Base-by-base conservation (phyloP, 2,329 filamentous ascomycete genomes). In the Fusarium irregulare region DNA sequence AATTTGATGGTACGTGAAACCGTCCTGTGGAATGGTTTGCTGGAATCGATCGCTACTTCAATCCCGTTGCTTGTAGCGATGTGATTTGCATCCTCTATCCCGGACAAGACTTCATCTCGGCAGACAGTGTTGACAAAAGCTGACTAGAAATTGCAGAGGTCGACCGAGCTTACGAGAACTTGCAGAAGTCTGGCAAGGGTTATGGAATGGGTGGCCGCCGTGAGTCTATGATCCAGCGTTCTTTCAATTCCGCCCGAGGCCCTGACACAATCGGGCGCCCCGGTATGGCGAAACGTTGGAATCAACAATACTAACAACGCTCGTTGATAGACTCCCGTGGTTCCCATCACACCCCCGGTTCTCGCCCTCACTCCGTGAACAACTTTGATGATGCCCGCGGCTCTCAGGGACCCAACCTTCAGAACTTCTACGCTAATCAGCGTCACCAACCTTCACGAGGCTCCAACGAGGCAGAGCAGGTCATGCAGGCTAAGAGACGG, bases 401-500 rank as follows among this genome's bases (percentile, higher is more conserved):
- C 60, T 78, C 92, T 66, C 88, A 92, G 70, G 91, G 92, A 78
- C 89, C 92, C 72, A 81, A 96, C 80, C 87, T 96, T 64, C 95
- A 98, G 82, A 95, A 92, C 80, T 98, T 95, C 82, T 98, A 98
- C 83, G 93, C 94, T 78, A 90, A 90, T 76, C 96, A 98, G 84
- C 92, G 95, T 79, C 96, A 97, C 83, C 93, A 95, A 83, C 89
- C 88, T 86, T 85, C 93, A 86, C 84, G 93, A 87, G 83, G 94
- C 88, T 89, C 88, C 78, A 91, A 88, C 86, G 96, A 98, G 85
- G 93, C 94, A 82, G 96, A 98, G 85, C 94, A 98, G 85, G 93
- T 98, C 90, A 93, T 97, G 88, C 96, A 98, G 89, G 94, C 94
- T 78, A 98, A 98, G 89, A 93, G 96, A 86, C 92, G 95, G 87